Conservation (phyloP, 495 filamentous ascomycete species). For the Tricharina praecox region DNA sequence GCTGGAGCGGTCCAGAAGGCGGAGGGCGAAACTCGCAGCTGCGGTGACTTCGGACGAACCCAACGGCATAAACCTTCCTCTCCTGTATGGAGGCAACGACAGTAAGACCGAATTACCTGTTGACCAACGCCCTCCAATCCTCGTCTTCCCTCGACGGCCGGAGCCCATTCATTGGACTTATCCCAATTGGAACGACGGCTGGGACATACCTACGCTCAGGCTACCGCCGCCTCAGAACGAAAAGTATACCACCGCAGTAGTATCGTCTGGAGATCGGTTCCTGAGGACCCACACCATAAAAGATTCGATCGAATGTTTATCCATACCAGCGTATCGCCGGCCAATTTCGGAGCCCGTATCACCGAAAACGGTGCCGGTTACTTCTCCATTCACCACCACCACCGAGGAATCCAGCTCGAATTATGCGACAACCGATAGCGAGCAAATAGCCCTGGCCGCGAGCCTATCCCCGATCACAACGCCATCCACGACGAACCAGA, state of each 20-base stretch:
- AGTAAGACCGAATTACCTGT: too few relatives aligned
- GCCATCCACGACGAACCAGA: neutral
- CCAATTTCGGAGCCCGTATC: conserved; percentile 6
- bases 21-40: neutral
- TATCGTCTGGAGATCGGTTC: neutral
- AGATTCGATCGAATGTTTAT: neutral
- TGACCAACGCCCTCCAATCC: neutral
- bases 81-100: neutral
- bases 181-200: conserved; percentile 3
- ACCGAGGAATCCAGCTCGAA: neutral
- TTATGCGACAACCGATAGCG: conserved; percentile 3
- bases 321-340: neutral
- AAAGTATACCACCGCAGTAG: neutral
- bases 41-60: neutral
- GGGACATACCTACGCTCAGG: conserved; percentile 1
- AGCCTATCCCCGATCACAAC: neutral
- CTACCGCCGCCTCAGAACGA: neutral
- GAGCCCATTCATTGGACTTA: conserved; percentile 5
- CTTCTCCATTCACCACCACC: neutral
- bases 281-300: neutral
- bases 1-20: neutral
- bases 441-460: neutral
- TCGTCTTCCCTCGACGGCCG: neutral
- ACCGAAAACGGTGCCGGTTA: conserved; percentile 1
- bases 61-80: neutral